Percentiles rank a stretch among this genome's conserved stretches.
These are phyloP conservation scores for Picea sitchensis DNA, from an alignment of 75 land plant genomes.

Conservation along the genomic window DNA sequence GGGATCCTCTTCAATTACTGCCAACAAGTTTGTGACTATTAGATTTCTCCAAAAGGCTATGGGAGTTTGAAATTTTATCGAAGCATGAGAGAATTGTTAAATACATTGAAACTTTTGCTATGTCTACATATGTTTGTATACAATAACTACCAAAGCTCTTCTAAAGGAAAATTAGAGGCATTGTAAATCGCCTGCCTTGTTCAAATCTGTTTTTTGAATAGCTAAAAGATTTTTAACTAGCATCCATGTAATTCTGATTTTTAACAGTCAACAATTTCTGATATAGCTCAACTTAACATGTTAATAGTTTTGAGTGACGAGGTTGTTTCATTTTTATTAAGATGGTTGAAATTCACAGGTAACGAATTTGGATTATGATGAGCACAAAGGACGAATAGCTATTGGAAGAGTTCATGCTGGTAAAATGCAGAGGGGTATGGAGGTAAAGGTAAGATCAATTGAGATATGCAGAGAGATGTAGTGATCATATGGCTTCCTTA, in stretches of 20 bases:
- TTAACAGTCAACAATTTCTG: too few relatives aligned
- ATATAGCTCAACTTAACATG: too few relatives aligned
- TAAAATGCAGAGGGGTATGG: conserved; percentile 56
- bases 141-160: not conserved
- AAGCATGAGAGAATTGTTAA: not conserved
- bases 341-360: conserved; percentile 44
- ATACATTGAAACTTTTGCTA: not conserved
- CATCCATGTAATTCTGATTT: too few relatives aligned
- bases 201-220: too few relatives aligned
- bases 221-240: too few relatives aligned
- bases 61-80: not conserved
- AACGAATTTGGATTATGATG: conserved; percentile 94
- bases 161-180: not conserved
- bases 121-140: not conserved
- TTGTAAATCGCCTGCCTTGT: too few relatives aligned
- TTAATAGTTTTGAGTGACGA: not conserved
- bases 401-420: conserved; percentile 98
- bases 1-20: not conserved
- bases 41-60: not conserved
- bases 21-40: not conserved
- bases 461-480: not conserved
- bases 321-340: not conserved
- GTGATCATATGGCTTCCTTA: not conserved
- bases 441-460: conserved; percentile 58
- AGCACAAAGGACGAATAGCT: conserved; percentile 96